phyloP scores from a whole-genome alignment of 2,329 filamentous ascomycete species.

The Curvularia hawaiiensis region DNA sequence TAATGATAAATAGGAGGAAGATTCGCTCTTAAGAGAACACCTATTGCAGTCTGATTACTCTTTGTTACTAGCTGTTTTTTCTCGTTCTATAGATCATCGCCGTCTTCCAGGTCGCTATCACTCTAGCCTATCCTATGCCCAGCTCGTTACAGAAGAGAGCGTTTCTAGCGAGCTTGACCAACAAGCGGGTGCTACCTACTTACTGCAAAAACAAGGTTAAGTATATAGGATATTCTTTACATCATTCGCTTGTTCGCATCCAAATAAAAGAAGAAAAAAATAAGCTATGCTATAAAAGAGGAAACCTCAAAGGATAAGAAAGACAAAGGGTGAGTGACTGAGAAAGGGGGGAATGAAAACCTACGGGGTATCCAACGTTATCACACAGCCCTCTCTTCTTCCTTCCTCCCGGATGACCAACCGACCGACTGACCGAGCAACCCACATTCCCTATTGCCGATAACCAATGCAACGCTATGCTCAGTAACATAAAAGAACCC shows the following conservation, averaged over 20 bases:
- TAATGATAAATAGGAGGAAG: too few relatives aligned
- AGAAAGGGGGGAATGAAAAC: constrained; percentile 2
- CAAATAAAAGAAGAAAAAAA: neutral
- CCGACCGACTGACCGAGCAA: neutral
- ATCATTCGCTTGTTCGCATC: constrained; percentile 4
- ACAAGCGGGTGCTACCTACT: constrained; percentile 9
- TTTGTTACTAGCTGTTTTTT: too few relatives aligned
- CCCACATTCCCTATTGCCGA: neutral
- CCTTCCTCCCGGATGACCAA: neutral
- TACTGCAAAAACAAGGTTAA: neutral
- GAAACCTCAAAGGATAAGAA: neutral
- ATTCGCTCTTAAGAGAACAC: too few relatives aligned
- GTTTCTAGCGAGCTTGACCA: too few relatives aligned
- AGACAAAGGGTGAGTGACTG: neutral
- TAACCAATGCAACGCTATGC: neutral
- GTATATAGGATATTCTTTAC: neutral
- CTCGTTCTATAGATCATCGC: constrained; percentile 11
- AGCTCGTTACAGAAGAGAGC: too few relatives aligned
- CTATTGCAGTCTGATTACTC: too few relatives aligned
- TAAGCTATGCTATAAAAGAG: neutral
- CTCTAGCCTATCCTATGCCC: too few relatives aligned
- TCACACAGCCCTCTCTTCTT: neutral
- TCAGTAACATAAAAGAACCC: neutral
- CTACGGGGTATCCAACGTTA: neutral
- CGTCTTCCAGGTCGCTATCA: too few relatives aligned